Evolutionary conservation across 257 asterid species (phyloP).

Genomic region (Penstemon davidsonii): DNA sequence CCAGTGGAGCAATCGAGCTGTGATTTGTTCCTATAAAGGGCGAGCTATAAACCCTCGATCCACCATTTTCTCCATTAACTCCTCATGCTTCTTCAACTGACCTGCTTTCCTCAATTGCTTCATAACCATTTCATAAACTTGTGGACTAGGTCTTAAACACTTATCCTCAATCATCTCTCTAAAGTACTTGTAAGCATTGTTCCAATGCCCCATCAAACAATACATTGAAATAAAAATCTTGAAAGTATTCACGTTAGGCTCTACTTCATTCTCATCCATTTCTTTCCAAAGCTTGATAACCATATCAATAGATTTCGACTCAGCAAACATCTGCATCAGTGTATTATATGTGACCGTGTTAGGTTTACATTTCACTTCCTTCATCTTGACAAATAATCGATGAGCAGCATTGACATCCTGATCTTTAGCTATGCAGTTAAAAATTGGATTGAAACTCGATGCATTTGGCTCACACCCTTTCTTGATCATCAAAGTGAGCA

Average conservation of each 20-base stretch:
- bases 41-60: conserved; percentile 60
- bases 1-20: neutral
- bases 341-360: conserved; percentile 72
- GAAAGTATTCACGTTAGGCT: conserved; percentile 78
- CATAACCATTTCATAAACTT: conserved; percentile 71
- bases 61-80: conserved; percentile 78
- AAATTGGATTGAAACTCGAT: conserved; percentile 70
- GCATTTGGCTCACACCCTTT: conserved; percentile 67
- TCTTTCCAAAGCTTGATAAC: conserved; percentile 82
- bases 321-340: conserved; percentile 85
- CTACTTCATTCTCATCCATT: conserved; percentile 72
- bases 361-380: conserved; percentile 60
- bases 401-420: conserved; percentile 86
- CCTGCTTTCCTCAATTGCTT: conserved; percentile 76
- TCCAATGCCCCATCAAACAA: conserved; percentile 90
- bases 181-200: conserved; percentile 67
- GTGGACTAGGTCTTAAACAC: conserved; percentile 60
- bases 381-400: conserved; percentile 64
- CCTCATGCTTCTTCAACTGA: conserved; percentile 87
- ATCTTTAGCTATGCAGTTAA: conserved; percentile 66
- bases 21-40: conserved; percentile 33
- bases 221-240: conserved; percentile 67
- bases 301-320: conserved; percentile 78
- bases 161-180: conserved; percentile 85
- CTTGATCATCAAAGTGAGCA: conserved; percentile 61